Evolutionary conservation across 331 rosid species (phyloP).

Genomic region (Ulmus americana): DNA sequence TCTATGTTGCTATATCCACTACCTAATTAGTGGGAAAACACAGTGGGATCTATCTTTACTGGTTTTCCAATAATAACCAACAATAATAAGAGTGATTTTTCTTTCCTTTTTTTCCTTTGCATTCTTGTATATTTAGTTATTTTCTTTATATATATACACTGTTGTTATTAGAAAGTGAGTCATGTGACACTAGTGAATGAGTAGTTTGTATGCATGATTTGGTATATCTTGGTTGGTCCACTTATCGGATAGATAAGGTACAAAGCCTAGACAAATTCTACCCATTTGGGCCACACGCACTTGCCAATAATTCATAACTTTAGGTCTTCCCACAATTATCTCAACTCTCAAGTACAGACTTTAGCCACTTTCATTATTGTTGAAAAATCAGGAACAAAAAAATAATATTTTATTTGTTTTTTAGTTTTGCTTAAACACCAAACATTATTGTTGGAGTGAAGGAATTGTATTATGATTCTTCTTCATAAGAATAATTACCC

Average conservation of each 20-base stretch:
- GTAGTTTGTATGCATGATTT: not conserved
- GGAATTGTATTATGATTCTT: not conserved
- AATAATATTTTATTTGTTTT: too few species aligned
- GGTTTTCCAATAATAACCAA: not conserved
- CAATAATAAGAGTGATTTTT: not conserved
- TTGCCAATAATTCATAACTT: slow-evolving; percentile 15
- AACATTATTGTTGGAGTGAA: not conserved
- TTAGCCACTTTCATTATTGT: slow-evolving; percentile 1
- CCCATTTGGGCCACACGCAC: slow-evolving; percentile 7
- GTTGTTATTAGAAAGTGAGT: too few species aligned
- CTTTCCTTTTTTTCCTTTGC: too few species aligned
- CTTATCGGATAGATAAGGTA: slow-evolving; percentile 2
- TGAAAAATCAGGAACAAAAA: not conserved
- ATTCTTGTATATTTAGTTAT: too few species aligned
- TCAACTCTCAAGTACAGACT: slow-evolving; percentile 12
- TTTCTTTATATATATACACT: not conserved
- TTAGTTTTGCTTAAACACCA: too few species aligned
- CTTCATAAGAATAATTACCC: not conserved
- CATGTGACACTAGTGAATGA: not conserved
- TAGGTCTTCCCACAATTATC: slow-evolving; percentile 6
- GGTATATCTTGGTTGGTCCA: slow-evolving; percentile 19
- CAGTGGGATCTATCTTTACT: not conserved
- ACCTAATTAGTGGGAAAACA: not conserved
- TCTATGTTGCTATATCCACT: slow-evolving; percentile 2
- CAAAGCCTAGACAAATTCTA: not conserved